Percentiles rank a stretch among this genome's conserved stretches.
Conservation (phyloP, 768 basidiomycete genomes). For the Mycena metata region DNA sequence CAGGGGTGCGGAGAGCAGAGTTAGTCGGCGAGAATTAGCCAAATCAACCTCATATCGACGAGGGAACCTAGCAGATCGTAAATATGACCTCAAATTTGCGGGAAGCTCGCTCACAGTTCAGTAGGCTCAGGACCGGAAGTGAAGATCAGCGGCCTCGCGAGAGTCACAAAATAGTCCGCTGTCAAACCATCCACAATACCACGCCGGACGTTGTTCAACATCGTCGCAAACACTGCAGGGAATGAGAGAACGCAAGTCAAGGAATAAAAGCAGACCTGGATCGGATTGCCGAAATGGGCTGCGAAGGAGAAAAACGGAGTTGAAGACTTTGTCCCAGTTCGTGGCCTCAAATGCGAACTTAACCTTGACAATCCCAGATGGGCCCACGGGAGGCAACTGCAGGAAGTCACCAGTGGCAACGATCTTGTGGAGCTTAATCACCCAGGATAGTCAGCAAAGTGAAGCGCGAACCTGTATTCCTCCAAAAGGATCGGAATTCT, state of each 20-base stretch:
- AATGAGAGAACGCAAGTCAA: background rate
- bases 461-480: conserved; percentile 84
- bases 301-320: conserved; percentile 89
- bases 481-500: conserved; percentile 81
- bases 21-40: conserved; percentile 82
- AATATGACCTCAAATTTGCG: too few relatives aligned
- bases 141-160: conserved; percentile 78
- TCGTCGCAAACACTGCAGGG: conserved; percentile 84
- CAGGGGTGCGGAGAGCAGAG: conserved; percentile 65
- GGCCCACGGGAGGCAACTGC: conserved; percentile 93
- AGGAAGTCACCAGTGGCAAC: conserved; percentile 98
- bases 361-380: conserved; percentile 57
- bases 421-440: conserved; percentile 59
- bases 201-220: conserved; percentile 98
- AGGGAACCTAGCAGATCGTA: conserved; percentile 87
- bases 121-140: conserved; percentile 88
- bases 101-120: conserved; percentile 91
- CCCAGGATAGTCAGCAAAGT: background rate
- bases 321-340: conserved; percentile 78
- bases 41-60: conserved; percentile 91
- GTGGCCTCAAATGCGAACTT: conserved; percentile 94
- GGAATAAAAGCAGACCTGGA: conserved; percentile 65
- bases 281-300: conserved; percentile 96
- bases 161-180: conserved; percentile 73
- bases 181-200: conserved; percentile 76